Evolutionary conservation across 768 basidiomycete species (phyloP).

Genomic region (Trametes punicea): DNA sequence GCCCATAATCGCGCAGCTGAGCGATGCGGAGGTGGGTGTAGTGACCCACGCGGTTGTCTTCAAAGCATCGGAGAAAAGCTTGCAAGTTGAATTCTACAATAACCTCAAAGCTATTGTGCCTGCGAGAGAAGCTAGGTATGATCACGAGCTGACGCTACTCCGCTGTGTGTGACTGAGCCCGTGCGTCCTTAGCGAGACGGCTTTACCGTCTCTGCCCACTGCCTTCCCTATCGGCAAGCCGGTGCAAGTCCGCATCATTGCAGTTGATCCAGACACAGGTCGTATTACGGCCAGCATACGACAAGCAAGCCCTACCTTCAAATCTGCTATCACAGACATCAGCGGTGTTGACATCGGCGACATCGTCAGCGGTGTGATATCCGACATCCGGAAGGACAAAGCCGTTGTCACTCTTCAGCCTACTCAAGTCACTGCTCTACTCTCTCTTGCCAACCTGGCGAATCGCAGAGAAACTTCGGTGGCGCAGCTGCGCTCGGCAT

Average conservation of each 20-base stretch:
- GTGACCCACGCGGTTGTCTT: conserved; percentile 81
- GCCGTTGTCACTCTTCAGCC: conserved; percentile 70
- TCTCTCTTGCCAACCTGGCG: conserved; percentile 87
- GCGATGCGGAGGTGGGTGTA: conserved; percentile 66
- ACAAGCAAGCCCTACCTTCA: conserved; percentile 59
- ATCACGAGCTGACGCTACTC: not conserved
- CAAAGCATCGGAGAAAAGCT: conserved; percentile 74
- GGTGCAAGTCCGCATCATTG: conserved; percentile 77
- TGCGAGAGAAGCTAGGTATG: conserved; percentile 75
- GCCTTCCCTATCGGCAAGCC: conserved; percentile 79
- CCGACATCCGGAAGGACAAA: conserved; percentile 85
- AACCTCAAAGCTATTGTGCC: conserved; percentile 82
- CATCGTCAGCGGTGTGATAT: conserved; percentile 63
- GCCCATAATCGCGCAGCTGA: conserved; percentile 61
- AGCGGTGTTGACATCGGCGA: conserved; percentile 76
- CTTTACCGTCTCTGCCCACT: conserved; percentile 50
- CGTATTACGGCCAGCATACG: conserved; percentile 85
- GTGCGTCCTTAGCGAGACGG: conserved; percentile 64
- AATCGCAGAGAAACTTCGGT: conserved; percentile 68
- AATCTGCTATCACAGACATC: conserved; percentile 55
- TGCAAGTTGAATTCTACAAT: conserved; percentile 90
- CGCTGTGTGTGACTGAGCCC: not conserved
- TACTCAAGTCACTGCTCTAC: conserved; percentile 66
- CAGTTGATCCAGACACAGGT: conserved; percentile 51
- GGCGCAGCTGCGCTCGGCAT: conserved; percentile 55